A percentile compares a stretch with the other conserved stretches of the same genome.
phyloP scores from a whole-genome alignment of 441 rosid genomes.

The Breynia disticha region DNA sequence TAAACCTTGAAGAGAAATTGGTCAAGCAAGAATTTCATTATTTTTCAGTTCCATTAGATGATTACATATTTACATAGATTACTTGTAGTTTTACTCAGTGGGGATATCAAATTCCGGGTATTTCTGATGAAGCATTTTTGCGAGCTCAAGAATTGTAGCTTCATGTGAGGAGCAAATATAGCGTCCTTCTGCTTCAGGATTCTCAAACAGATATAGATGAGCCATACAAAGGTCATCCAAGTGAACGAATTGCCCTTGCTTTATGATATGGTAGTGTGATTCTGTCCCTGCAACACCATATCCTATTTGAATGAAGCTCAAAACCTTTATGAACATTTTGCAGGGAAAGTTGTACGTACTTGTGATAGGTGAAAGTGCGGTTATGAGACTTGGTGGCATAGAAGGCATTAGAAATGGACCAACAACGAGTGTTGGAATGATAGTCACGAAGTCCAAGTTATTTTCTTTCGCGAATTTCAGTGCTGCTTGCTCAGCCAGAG shows the following conservation, averaged over 20 bases:
- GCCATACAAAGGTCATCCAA: slow-evolving; percentile 61
- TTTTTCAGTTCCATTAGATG: background rate
- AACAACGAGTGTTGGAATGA: slow-evolving; percentile 73
- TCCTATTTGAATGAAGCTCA: too few relatives aligned
- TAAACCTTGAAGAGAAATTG: background rate
- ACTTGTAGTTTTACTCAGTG: slow-evolving; percentile 29
- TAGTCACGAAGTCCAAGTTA: slow-evolving; percentile 56
- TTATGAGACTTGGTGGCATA: slow-evolving; percentile 84
- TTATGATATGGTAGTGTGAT: background rate
- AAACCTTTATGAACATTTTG: too few relatives aligned
- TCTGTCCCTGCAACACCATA: background rate
- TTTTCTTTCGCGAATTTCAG: slow-evolving; percentile 71
- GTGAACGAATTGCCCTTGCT: slow-evolving; percentile 24
- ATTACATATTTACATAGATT: background rate
- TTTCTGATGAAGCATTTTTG: slow-evolving; percentile 32
- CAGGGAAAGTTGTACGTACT: slow-evolving; percentile 19
- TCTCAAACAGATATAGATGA: slow-evolving; percentile 55
- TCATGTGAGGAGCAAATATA: slow-evolving; percentile 58
- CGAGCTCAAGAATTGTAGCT: slow-evolving; percentile 34
- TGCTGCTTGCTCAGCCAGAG: slow-evolving; percentile 80
- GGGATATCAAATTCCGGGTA: slow-evolving; percentile 54
- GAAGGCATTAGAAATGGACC: slow-evolving; percentile 77
- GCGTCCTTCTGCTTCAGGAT: slow-evolving; percentile 55
- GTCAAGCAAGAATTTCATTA: too few relatives aligned
- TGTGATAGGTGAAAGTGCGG: slow-evolving; percentile 68